Percentiles rank a stretch among this genome's conserved stretches.
phyloP scores from a whole-genome alignment of 2,329 filamentous ascomycete species.

The Juglanconis juglandina region DNA sequence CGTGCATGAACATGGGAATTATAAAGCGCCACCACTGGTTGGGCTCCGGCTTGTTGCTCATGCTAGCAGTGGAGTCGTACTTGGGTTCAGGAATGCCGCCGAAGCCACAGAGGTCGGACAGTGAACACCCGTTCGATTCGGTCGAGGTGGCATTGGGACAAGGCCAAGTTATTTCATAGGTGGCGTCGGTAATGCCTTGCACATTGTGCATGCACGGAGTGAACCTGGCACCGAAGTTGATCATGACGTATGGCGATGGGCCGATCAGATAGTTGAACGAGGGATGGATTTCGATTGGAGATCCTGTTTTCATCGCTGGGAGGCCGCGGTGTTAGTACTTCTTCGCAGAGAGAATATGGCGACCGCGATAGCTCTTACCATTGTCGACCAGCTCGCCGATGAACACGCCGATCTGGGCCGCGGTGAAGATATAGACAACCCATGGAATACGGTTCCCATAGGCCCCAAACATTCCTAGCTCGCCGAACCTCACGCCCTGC shows the following conservation, averaged over 20 bases:
- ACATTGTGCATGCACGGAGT: constrained; percentile 92
- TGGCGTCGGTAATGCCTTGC: constrained; percentile 56
- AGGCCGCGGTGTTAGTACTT: not conserved
- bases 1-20: constrained; percentile 90
- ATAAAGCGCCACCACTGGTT: constrained; percentile 99
- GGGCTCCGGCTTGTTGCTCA: constrained; percentile 57
- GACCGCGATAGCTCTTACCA: constrained; percentile 48
- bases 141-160: constrained; percentile 76
- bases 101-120: constrained; percentile 83
- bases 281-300: constrained; percentile 74
- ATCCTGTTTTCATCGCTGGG: constrained; percentile 70
- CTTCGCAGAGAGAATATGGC: constrained; percentile 8
- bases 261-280: constrained; percentile 97
- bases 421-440: constrained; percentile 76
- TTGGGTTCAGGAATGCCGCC: constrained; percentile 67
- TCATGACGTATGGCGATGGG: constrained; percentile 82
- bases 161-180: constrained; percentile 57
- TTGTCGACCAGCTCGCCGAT: constrained; percentile 84
- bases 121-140: constrained; percentile 57
- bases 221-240: constrained; percentile 95
- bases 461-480: constrained; percentile 57
- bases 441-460: constrained; percentile 64
- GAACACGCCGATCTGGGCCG: constrained; percentile 79
- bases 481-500: constrained; percentile 51
- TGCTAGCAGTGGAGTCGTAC: constrained; percentile 44